Evolutionary conservation across 352 stramenopile species (phyloP).

Genomic region (Thraustochytrium striatum): DNA sequence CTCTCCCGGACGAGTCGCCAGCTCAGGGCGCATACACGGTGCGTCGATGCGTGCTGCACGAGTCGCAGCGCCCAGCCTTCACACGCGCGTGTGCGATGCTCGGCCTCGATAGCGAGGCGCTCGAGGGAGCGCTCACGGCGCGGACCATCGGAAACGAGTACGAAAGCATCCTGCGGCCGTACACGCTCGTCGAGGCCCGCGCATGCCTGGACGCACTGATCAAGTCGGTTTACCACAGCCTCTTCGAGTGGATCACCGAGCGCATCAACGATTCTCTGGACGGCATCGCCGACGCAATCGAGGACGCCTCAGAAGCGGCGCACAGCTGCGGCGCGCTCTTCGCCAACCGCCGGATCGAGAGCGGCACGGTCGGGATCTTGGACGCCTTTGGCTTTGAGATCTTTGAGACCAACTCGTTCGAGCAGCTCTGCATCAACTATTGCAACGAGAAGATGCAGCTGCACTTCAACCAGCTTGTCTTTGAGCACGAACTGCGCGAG

Average conservation of each 20-base stretch:
- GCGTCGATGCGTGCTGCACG: too few relatives aligned
- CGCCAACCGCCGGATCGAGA: slow-evolving; percentile 68
- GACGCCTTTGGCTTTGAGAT: slow-evolving; percentile 91
- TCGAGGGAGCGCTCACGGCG: slow-evolving; percentile 74
- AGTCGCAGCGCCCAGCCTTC: slow-evolving; percentile 56
- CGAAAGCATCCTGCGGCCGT: slow-evolving; percentile 55
- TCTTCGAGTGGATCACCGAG: slow-evolving; percentile 90
- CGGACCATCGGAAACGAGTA: slow-evolving; percentile 63
- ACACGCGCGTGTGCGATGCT: slow-evolving; percentile 69
- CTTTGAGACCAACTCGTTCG: slow-evolving; percentile 86
- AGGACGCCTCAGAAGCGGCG: background rate
- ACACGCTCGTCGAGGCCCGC: slow-evolving; percentile 65
- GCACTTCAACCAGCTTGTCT: slow-evolving; percentile 40
- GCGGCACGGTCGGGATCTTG: slow-evolving; percentile 67
- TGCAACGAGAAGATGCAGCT: slow-evolving; percentile 75
- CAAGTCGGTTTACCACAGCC: slow-evolving; percentile 84
- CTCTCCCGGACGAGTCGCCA: background rate
- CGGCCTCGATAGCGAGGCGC: slow-evolving; percentile 70
- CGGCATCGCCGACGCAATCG: slow-evolving; percentile 55
- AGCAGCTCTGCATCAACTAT: slow-evolving; percentile 86
- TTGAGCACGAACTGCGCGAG: slow-evolving; percentile 9
- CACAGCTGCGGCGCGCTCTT: background rate
- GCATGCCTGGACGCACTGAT: slow-evolving; percentile 85
- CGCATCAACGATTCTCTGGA: slow-evolving; percentile 79
- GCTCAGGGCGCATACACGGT: too few relatives aligned